A percentile compares a stretch with the other conserved stretches of the same genome.
These are phyloP conservation scores for Nitzschia palea DNA, from an alignment of 108 stramenopile species.

Conservation along the genomic window DNA sequence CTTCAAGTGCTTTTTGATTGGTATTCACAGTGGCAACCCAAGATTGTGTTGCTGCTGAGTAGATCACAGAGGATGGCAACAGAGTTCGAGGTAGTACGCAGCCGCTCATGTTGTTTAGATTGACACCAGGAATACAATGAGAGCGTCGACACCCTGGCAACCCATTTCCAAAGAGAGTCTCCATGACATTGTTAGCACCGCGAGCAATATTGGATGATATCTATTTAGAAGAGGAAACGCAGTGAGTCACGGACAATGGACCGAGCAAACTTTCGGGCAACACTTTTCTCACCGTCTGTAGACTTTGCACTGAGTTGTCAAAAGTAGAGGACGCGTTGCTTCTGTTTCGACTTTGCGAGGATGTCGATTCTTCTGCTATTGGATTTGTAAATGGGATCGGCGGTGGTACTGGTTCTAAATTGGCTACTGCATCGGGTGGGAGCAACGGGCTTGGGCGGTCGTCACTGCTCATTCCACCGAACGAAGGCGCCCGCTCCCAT, in stretches of 20 bases:
- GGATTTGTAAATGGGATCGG: conserved; percentile 6
- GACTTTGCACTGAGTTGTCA: background rate
- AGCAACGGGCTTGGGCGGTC: background rate
- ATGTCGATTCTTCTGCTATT: background rate
- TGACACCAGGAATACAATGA: background rate
- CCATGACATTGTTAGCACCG: conserved; percentile 46
- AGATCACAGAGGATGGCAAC: conserved; percentile 74
- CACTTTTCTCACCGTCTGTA: conserved; percentile 2
- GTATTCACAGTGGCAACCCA: conserved; percentile 63
- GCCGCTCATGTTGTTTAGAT: conserved; percentile 11
- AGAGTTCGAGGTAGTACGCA: conserved; percentile 51
- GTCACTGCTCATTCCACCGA: too few relatives aligned
- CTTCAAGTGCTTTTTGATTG: conserved; percentile 58
- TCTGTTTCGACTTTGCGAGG: background rate
- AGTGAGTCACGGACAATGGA: background rate
- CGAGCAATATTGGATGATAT: conserved; percentile 31
- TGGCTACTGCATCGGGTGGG: conserved; percentile 6
- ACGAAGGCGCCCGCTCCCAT: background rate
- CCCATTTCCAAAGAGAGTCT: conserved; percentile 33
- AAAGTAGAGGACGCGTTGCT: conserved; percentile 9
- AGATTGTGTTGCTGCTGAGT: conserved; percentile 47
- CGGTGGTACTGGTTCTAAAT: background rate
- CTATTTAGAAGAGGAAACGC: conserved; percentile 2
- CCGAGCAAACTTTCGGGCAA: background rate
- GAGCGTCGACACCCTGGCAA: conserved; percentile 21